Base-by-base conservation (phyloP, 2,329 filamentous ascomycete species). In the Phialocephala subalpina region DNA sequence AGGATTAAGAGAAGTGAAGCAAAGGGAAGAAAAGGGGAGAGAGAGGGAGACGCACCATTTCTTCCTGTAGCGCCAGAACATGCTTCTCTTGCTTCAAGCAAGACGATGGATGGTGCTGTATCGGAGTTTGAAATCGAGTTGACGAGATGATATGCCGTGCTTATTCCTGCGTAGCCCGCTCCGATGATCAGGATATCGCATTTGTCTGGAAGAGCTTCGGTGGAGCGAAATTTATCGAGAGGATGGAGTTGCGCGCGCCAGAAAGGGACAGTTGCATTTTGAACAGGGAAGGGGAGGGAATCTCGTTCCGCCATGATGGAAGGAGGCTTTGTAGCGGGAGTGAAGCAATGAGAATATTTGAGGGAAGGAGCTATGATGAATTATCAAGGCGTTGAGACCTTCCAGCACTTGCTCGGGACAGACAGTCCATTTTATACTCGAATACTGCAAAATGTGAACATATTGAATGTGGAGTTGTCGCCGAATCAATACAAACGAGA, bases 41-140 rank as follows among this genome's bases (percentile, higher is more conserved):
- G 80, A 29, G 29, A 29, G 79, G 2, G 80, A 80, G 53, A 58
- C 25, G 5, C 29, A 25, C 81, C 81, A 6, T 82, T 69, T 58
- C 72, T 62, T 55, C 69, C 69, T 5, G 81, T 82, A 2, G 81
- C 81, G 5, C 81, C 81, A 16, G 79, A 82, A 65, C 80, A 82
- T 0, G 74, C 76, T 62, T 77, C 73, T 25, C 80, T 70, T 1
- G 79, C 80, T 64, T 82, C 80, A 0, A 60, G 49, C 5, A 64
- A 27, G n/a, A 60, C 29, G 27, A 64, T 36, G 3, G 63, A 64
- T 22, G 63, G 62, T 20, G 63, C 58, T 36, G 27, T 3, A 11
- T 22, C n/a, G 11, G 27, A 36, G 22, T 58, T 49, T 14, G 58
- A 47, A 25, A 67, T 64, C 8, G 36, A 40, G 53, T 62, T 49